A percentile compares a stretch with the other conserved stretches of the same genome.
phyloP scores from a whole-genome alignment of 176 grass and related monocot species.

The Carex scoparia region DNA sequence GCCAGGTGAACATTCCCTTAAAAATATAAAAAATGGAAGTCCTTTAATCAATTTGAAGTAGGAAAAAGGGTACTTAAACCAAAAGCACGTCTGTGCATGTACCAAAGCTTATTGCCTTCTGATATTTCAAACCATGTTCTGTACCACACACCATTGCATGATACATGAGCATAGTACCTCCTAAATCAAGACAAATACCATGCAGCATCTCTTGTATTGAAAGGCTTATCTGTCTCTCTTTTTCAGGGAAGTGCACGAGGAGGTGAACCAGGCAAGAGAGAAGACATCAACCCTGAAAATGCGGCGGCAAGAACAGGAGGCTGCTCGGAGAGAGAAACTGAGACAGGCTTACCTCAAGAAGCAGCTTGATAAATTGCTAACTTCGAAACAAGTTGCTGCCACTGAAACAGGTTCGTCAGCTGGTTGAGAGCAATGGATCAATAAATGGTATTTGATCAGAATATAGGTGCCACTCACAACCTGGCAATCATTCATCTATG shows the following conservation, averaged over 20 bases:
- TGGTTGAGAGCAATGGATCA: constrained; percentile 4
- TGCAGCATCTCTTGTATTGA: constrained; percentile 26
- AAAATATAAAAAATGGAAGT: not conserved
- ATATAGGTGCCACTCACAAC: not conserved
- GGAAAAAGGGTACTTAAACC: not conserved
- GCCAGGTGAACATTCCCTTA: not conserved
- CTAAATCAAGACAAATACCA: not conserved
- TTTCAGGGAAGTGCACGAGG: constrained; percentile 87
- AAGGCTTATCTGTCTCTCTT: not conserved
- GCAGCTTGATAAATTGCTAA: constrained; percentile 67
- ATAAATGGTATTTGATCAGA: not conserved
- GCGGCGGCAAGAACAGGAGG: constrained; percentile 75
- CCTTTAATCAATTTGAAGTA: not conserved
- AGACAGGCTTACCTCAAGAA: constrained; percentile 91
- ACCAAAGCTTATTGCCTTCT: not conserved
- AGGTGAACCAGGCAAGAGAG: constrained; percentile 76
- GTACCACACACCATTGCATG: not conserved
- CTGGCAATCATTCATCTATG: not conserved
- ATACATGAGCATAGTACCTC: not conserved
- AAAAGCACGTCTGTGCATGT: not conserved
- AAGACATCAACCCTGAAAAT: constrained; percentile 61
- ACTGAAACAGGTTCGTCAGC: constrained; percentile 22
- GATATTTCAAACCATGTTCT: not conserved
- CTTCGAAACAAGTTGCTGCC: constrained; percentile 58
- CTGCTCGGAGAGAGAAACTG: constrained; percentile 76